These are phyloP conservation scores for Termitomyces sp. DNA, from an alignment of 768 basidiomycete species.

Conservation along the genomic window DNA sequence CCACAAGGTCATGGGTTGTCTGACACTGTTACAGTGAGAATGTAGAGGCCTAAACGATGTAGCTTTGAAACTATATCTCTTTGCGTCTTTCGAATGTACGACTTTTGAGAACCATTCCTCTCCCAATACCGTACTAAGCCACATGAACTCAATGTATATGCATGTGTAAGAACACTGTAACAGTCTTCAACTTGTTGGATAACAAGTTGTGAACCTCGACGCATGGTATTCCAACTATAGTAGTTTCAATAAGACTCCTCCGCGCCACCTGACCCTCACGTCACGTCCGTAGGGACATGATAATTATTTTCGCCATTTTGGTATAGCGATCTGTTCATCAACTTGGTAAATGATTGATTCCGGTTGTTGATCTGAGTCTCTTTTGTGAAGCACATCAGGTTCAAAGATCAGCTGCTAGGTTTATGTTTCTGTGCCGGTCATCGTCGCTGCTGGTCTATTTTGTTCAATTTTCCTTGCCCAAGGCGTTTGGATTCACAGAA, in stretches of 20 bases:
- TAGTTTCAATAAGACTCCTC: not conserved
- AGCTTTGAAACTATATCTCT: not conserved
- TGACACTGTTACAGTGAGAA: constrained; percentile 29
- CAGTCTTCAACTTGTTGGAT: not conserved
- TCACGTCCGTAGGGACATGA: not conserved
- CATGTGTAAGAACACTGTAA: not conserved
- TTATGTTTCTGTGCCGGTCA: not conserved
- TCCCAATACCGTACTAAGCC: not conserved
- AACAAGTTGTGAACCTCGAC: not conserved
- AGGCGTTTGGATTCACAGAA: not conserved
- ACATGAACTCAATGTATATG: not conserved
- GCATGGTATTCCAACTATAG: not conserved
- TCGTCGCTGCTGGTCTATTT: constrained; percentile 55
- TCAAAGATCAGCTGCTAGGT: not conserved
- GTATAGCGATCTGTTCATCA: no score
- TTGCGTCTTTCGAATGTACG: constrained; percentile 4
- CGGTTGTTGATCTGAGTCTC: no score
- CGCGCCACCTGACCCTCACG: no score
- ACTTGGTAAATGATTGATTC: no score
- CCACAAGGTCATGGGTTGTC: not conserved
- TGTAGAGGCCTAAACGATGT: constrained; percentile 31
- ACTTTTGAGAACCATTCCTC: constrained; percentile 9
- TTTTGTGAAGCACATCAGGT: no score
- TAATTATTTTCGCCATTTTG: no score
- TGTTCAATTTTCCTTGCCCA: constrained; percentile 51